Conservation (phyloP, 2,329 filamentous ascomycete genomes). For the Podosphaera aphanis region DNA sequence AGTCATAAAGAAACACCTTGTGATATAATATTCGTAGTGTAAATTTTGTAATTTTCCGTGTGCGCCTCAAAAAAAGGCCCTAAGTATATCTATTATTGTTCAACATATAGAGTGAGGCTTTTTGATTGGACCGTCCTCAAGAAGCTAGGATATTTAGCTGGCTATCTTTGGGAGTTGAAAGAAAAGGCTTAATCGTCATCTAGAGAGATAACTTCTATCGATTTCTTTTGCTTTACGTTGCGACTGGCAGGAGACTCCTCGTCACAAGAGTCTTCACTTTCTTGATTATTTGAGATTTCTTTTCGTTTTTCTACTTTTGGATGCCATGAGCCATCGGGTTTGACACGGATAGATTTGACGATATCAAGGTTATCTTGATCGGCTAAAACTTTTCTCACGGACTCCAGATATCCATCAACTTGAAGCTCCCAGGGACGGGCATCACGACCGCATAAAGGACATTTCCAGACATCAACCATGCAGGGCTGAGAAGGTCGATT, state of each 20-base stretch:
- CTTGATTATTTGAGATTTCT: slow-evolving; percentile 7
- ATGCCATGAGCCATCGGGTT: slow-evolving; percentile 41
- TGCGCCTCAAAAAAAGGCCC: no score
- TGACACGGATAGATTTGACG: slow-evolving; percentile 35
- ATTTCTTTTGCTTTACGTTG: slow-evolving; percentile 2
- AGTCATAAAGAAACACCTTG: no score
- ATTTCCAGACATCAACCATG: slow-evolving; percentile 54
- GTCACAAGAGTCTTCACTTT: slow-evolving; percentile 7
- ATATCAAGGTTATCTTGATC: slow-evolving; percentile 23
- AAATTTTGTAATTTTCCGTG: no score
- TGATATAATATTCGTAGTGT: no score
- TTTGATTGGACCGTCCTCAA: no score
- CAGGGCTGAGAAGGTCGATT: slow-evolving; percentile 27
- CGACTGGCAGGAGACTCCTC: slow-evolving; percentile 2
- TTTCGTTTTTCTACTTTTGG: slow-evolving; percentile 19
- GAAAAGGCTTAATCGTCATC: slow-evolving; percentile 10
- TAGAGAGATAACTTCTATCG: slow-evolving; percentile 10
- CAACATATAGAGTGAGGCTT: no score
- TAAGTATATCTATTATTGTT: no score
- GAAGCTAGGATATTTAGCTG: no score
- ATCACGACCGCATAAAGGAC: slow-evolving; percentile 60
- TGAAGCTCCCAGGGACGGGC: slow-evolving; percentile 48
- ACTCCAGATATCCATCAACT: slow-evolving; percentile 49
- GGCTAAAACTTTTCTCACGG: slow-evolving; percentile 33
- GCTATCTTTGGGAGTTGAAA: neutral